These are phyloP conservation scores for Thelephora terrestris DNA, from an alignment of 1,284 basidiomycete genomes.

Conservation along the genomic window DNA sequence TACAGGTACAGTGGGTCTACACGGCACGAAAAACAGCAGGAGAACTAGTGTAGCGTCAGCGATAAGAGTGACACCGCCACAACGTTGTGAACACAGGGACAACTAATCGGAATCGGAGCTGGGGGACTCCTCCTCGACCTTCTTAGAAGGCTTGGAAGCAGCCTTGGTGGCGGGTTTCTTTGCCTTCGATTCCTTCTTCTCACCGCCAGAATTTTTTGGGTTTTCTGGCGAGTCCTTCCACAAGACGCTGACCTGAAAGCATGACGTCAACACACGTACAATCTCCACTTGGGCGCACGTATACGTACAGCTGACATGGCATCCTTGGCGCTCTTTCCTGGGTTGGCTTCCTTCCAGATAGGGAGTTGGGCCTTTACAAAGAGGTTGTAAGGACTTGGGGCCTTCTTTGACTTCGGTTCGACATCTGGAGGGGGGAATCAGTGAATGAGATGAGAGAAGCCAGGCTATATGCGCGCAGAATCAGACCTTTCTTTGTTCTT, in stretches of 20 bases:
- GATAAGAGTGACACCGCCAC: no score
- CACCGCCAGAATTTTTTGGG: background rate
- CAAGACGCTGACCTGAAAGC: background rate
- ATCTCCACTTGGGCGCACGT: background rate
- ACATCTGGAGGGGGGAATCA: background rate
- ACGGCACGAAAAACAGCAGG: no score
- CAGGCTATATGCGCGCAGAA: no score
- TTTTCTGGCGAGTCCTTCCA: constrained; percentile 1
- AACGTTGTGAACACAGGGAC: no score
- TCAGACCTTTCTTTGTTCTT: no score
- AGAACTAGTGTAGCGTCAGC: no score
- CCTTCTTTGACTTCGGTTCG: background rate
- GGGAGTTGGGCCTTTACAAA: background rate
- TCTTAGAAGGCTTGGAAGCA: background rate
- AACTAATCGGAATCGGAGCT: background rate
- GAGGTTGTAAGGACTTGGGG: background rate
- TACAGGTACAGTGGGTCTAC: no score
- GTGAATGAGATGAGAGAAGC: no score
- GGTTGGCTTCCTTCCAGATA: background rate
- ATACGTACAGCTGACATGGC: background rate
- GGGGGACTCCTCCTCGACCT: background rate
- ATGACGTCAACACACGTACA: background rate
- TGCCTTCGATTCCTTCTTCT: background rate
- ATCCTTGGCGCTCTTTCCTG: background rate
- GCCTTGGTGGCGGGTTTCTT: background rate